Base-by-base conservation (phyloP, 805 yeast genomes). In the Candida ponderosae region DNA sequence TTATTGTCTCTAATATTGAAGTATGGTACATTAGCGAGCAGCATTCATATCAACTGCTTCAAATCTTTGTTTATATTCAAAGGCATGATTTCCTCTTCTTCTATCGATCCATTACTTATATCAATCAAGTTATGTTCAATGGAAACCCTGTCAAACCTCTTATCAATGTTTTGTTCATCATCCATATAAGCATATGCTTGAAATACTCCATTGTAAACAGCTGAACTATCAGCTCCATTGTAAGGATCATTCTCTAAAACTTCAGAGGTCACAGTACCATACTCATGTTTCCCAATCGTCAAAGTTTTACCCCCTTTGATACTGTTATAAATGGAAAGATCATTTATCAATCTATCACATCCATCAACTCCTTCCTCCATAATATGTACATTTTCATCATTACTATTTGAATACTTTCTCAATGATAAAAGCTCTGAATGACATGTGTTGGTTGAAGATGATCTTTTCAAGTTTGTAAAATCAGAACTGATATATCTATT, bases 401-500 rank as follows among this genome's bases (percentile, higher is more conserved):
- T 29, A 4, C n/a, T 8, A 13, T 24, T 24, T 13, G 11, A 6
- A 24, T 24, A 13, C n/a, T 24, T 24, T 24, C 28, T 24, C 13
- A 24, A 11, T 11, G 28, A 24, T 24, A 24, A 13, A 13, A 24
- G 13, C 14, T 24, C 28, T 11, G 28, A 24, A 8, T 24, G 28
- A 24, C 28, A 24, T 11, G 28, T 15, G 10, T 16, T 29, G 14
- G 18, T 29, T n/a, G 31, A 16, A 7, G 6, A 6, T 16, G 31
- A 18, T 6, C 31, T 29, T 24, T 40, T 53, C 1, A 53, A 41
- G 11, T 40, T 41, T 18, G 56, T 51, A 19, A 53, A 51, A 35
- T 53, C 56, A 15, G 52, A 50, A 18, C 29, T 14, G 28, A 13
- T 13, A 18, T 20, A 8, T 4, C 8, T 13, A 18, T 17, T 13